A percentile compares a stretch with the other conserved stretches of the same genome.
Evolutionary conservation across 306 rosid genomes (phyloP).

Genomic region (Vigna hirtella): DNA sequence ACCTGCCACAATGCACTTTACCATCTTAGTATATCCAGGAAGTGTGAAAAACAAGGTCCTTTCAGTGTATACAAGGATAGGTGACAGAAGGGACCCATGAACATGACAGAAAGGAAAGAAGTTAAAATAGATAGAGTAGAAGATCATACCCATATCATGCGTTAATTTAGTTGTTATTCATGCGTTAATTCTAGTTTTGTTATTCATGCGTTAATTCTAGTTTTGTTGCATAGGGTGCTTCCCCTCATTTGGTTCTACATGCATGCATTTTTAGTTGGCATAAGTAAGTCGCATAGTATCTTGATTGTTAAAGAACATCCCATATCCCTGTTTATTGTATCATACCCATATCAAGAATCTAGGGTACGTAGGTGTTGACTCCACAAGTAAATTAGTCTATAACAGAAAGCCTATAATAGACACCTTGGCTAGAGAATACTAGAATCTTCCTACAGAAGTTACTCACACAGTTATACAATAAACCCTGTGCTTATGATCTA

Average conservation of each 20-base stretch:
- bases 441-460: not conserved
- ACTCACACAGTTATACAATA: not conserved
- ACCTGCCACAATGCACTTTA: slow-evolving; percentile 60
- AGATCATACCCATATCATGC: not conserved
- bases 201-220: not conserved
- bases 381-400: not conserved
- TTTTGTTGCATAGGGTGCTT: not conserved
- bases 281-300: not conserved
- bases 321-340: not conserved
- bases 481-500: not conserved
- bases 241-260: not conserved
- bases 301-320: not conserved
- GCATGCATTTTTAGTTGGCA: not conserved
- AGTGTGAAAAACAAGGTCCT: slow-evolving; percentile 17
- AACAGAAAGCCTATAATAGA: not conserved
- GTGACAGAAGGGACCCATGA: not conserved
- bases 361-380: not conserved
- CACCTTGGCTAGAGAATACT: not conserved
- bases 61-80: slow-evolving; percentile 19
- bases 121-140: not conserved
- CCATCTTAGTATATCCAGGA: slow-evolving; percentile 43
- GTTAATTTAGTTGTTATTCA: not conserved
- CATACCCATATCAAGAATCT: not conserved
- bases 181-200: not conserved
- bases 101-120: slow-evolving; percentile 2